A percentile compares a stretch with the other conserved stretches of the same genome.
Conservation (phyloP, 768 basidiomycete species). For the Cyclocybe aegerita region DNA sequence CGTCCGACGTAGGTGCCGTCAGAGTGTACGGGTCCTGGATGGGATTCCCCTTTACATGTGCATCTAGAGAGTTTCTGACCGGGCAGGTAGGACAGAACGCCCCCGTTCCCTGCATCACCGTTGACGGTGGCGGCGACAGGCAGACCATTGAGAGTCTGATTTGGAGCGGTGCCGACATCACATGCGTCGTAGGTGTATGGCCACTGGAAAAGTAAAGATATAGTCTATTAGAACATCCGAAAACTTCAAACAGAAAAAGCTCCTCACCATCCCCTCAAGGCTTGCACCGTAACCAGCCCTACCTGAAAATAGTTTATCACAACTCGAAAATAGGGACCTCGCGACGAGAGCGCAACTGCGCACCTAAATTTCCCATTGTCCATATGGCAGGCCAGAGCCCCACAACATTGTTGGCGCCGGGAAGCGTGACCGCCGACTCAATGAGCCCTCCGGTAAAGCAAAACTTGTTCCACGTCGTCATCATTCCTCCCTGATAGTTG, state of each 20-base stretch:
- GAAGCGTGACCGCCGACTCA: slow-evolving; percentile 65
- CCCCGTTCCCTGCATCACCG: slow-evolving; percentile 55
- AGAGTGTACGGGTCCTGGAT: slow-evolving; percentile 79
- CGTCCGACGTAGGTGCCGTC: slow-evolving; percentile 84
- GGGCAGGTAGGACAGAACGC: slow-evolving; percentile 75
- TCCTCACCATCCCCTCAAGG: slow-evolving; percentile 70
- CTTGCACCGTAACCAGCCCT: slow-evolving; percentile 87
- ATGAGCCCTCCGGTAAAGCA: slow-evolving; percentile 91
- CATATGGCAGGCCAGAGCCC: slow-evolving; percentile 83
- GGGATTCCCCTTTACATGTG: slow-evolving; percentile 82
- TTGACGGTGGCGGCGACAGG: slow-evolving; percentile 60
- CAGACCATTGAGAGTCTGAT: slow-evolving; percentile 72
- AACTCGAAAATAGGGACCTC: slow-evolving; percentile 1
- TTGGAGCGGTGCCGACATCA: slow-evolving; percentile 86
- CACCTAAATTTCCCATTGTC: slow-evolving; percentile 79
- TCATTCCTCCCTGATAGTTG: slow-evolving; percentile 70
- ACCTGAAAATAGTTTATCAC: slow-evolving; percentile 36
- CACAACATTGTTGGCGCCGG: slow-evolving; percentile 61
- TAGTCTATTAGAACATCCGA: background rate
- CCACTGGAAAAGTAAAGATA: slow-evolving; percentile 45
- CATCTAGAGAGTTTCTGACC: slow-evolving; percentile 88
- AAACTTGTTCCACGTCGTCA: slow-evolving; percentile 85
- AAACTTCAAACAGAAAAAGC: slow-evolving; percentile 1
- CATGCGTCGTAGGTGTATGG: slow-evolving; percentile 84
- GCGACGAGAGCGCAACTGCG: slow-evolving; percentile 5